Percentiles rank a stretch among this genome's conserved stretches.
Conservation (phyloP, 768 basidiomycete species). For the Clathrus columnatus region DNA sequence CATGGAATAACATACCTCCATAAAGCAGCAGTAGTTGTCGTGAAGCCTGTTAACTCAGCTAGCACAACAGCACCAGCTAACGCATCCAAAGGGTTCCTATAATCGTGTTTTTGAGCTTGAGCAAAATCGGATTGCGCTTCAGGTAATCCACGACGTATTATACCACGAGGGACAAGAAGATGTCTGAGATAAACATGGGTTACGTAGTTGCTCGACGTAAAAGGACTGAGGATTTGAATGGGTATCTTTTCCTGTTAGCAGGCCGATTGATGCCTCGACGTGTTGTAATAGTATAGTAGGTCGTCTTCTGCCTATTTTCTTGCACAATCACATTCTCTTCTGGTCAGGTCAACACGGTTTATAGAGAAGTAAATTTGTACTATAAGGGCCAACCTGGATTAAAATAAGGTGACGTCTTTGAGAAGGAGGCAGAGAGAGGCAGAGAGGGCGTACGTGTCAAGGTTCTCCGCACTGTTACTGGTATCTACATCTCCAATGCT, state of each 20-base stretch:
- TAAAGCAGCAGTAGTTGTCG: conserved; percentile 52
- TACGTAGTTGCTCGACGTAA: conserved; percentile 77
- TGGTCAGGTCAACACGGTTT: conserved; percentile 77
- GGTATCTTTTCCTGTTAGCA: conserved; percentile 65
- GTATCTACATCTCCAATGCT: conserved; percentile 77
- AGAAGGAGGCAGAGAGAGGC: neutral
- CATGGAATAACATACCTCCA: conserved; percentile 49
- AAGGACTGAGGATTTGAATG: conserved; percentile 43
- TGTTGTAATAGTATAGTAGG: conserved; percentile 77
- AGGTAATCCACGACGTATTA: conserved; percentile 61
- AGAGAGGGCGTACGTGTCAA: conserved; percentile 68
- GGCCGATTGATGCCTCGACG: conserved; percentile 75
- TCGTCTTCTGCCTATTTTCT: conserved; percentile 87
- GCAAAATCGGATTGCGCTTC: conserved; percentile 75
- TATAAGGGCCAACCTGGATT: conserved; percentile 62
- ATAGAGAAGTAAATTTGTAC: conserved; percentile 89
- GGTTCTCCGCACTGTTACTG: conserved; percentile 57
- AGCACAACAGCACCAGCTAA: conserved; percentile 61
- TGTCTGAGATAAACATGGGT: conserved; percentile 65
- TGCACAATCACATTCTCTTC: conserved; percentile 74
- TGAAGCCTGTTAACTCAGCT: conserved; percentile 45
- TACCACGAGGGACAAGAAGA: conserved; percentile 69
- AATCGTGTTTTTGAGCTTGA: conserved; percentile 46
- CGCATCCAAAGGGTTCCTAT: conserved; percentile 45
- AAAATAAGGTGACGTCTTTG: neutral